phyloP scores from a whole-genome alignment of 371 early-diverging fungal species.

The Agmasoma carcini region DNA sequence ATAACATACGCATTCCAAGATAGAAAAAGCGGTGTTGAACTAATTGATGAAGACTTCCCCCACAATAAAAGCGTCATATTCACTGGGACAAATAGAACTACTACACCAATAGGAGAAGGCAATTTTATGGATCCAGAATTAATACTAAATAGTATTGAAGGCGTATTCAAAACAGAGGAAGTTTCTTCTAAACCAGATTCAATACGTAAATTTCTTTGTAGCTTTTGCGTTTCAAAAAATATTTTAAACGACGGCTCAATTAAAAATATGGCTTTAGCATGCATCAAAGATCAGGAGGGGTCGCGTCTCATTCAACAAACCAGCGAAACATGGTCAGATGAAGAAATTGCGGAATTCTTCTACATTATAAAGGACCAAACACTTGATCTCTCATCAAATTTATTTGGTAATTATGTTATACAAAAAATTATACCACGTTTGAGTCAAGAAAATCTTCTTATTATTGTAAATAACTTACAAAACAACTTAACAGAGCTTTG shows the following conservation, averaged over 20 bases:
- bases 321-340: conserved; percentile 71
- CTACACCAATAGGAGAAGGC: conserved; percentile 35
- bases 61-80: conserved; percentile 26
- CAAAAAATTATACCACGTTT: conserved; percentile 68
- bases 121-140: conserved; percentile 15
- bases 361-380: conserved; percentile 77
- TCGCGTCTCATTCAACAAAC: conserved; percentile 96
- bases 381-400: conserved; percentile 84
- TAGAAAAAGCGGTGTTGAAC: conserved; percentile 27
- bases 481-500: conserved; percentile 75
- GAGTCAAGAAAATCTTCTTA: conserved; percentile 19
- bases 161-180: background rate
- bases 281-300: conserved; percentile 84
- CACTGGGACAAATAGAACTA: conserved; percentile 31
- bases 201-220: conserved; percentile 1
- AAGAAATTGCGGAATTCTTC: conserved; percentile 85
- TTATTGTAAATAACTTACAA: conserved; percentile 66
- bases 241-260: background rate
- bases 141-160: background rate
- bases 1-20: conserved; percentile 32
- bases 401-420: conserved; percentile 98
- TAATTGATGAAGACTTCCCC: conserved; percentile 40
- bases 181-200: background rate
- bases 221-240: background rate
- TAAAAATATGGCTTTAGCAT: conserved; percentile 18